Evolutionary conservation across 1,284 basidiomycete genomes (phyloP), one percentile per base, ranked within the genome.

Genomic region (Pseudozyma pruni): DNA sequence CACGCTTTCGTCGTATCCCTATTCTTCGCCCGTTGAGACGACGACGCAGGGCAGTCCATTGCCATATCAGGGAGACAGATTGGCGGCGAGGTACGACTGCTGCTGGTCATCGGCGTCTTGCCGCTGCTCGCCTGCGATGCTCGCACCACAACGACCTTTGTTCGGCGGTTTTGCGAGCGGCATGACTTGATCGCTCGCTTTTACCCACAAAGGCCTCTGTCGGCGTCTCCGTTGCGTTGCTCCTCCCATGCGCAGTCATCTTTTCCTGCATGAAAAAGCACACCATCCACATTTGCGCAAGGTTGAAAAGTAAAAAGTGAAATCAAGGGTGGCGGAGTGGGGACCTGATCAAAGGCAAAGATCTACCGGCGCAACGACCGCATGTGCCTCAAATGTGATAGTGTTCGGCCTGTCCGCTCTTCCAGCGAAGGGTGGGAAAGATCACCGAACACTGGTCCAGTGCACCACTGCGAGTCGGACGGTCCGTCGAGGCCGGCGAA

Each of bases 1-100:
- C 27, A 23, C 50, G 20, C 47, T 57, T 19, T 62, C 57, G 13
- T 31, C 49, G 11, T 46, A 50, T 17, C 38, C 58, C 4, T 37
- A 62, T 27, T n/a, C 60, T 37, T 68, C 62, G 40, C 58, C 68
- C 22, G 46, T 63, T 39, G 55, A 63, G 42, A 57, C 60, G n/a
- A 56, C 59, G 3, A 60, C 52, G 3, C 51, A 44, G 31, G 52
- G 56, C 45, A 70, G 67, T n/a, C 56, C 67, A 37, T 37, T 51
- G 10, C 35, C 47, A 25, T 19, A 33, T 19, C 41, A 54, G 37
- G n/a, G n/a, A n/a, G n/a, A n/a, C n/a, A n/a, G 35, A 41, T 48
- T 31, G 42, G 38, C 37, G 19, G 19, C 32, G 27, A 20, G 17
- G 4, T 54, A 45, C 32, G 46, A 42, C 5, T 66, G 51, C 56